A percentile compares a stretch with the other conserved stretches of the same genome.
phyloP scores from a whole-genome alignment of 1,284 basidiomycete species.

The Amylostereum areolatum region DNA sequence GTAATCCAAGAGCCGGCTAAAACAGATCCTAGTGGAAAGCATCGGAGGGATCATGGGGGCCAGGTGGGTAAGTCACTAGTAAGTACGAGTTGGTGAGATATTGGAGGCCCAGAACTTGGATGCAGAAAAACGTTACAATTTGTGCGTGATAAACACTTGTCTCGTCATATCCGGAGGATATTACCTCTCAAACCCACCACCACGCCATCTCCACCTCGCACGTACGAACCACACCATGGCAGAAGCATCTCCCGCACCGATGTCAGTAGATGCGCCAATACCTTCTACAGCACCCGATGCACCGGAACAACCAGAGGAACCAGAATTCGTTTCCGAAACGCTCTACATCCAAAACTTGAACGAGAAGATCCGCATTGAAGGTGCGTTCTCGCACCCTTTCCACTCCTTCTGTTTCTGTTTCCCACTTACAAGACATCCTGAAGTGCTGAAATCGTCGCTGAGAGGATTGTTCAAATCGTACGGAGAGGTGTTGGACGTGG shows the following conservation, averaged over 20 bases:
- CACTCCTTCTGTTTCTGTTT: background rate
- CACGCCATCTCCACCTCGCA: too few relatives aligned
- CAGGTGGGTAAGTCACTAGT: too few relatives aligned
- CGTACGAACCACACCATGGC: background rate
- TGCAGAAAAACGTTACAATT: too few relatives aligned
- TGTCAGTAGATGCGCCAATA: background rate
- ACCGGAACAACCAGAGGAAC: constrained; percentile 27
- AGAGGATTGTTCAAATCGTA: constrained; percentile 90
- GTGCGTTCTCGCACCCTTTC: constrained; percentile 33
- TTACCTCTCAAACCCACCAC: too few relatives aligned
- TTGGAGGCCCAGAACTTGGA: too few relatives aligned
- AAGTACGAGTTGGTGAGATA: too few relatives aligned
- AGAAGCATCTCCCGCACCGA: background rate
- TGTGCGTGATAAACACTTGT: too few relatives aligned
- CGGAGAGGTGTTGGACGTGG: constrained; percentile 86
- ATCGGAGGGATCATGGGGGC: too few relatives aligned
- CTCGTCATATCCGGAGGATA: too few relatives aligned
- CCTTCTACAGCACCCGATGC: constrained; percentile 18
- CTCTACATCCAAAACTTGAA: constrained; percentile 97
- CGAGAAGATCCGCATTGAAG: constrained; percentile 88
- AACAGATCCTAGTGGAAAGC: too few relatives aligned
- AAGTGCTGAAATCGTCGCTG: constrained; percentile 86
- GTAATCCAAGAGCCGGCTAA: too few relatives aligned
- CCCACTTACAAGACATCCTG: background rate
- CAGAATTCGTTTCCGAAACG: constrained; percentile 69